phyloP scores from a whole-genome alignment of 305 asterid species.

The Fraxinus albicans region DNA sequence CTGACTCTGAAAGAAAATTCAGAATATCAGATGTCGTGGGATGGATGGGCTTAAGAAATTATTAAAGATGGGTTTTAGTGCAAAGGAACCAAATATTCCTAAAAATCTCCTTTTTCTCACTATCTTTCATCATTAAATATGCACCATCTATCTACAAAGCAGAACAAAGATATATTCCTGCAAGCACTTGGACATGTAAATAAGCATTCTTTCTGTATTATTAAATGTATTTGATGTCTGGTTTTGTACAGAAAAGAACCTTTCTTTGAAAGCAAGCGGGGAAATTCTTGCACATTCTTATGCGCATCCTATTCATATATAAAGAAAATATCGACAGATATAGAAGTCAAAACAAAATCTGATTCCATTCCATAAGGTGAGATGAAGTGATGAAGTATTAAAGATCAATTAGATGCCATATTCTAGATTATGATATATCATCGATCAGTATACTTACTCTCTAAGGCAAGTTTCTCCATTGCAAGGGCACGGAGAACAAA shows the following conservation, averaged over 20 bases:
- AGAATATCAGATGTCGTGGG: constrained; percentile 20
- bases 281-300: constrained; percentile 19
- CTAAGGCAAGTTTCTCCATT: constrained; percentile 27
- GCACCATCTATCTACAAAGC: constrained; percentile 4
- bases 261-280: not conserved
- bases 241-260: not conserved
- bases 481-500: not conserved
- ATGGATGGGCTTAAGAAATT: constrained; percentile 40
- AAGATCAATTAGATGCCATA: constrained; percentile 33
- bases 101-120: constrained; percentile 26
- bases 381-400: constrained; percentile 33
- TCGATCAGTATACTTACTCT: constrained; percentile 32
- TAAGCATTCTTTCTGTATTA: not conserved
- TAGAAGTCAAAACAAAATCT: not conserved
- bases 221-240: not conserved
- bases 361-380: not conserved
- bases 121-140: constrained; percentile 10
- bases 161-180: constrained; percentile 7
- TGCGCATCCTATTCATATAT: constrained; percentile 3
- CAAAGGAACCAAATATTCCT: constrained; percentile 39
- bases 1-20: constrained; percentile 41
- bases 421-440: constrained; percentile 23
- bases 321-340: not conserved
- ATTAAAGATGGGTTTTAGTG: constrained; percentile 21
- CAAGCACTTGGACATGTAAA: not conserved